Evolutionary conservation across 108 stramenopile genomes (phyloP).

Genomic region (Thalassiosira profunda): DNA sequence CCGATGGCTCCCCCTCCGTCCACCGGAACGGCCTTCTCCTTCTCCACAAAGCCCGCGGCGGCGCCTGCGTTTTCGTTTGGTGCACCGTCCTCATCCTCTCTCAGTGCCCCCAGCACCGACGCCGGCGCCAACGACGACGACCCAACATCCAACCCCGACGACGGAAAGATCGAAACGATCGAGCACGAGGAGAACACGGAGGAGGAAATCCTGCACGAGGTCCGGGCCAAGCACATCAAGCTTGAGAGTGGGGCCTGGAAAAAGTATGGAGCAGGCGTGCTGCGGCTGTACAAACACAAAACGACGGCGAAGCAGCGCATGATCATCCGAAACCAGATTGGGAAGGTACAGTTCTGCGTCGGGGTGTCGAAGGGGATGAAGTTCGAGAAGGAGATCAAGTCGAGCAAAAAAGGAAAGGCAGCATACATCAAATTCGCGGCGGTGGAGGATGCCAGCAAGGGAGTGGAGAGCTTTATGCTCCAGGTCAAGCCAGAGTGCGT

Average conservation of each 20-base stretch:
- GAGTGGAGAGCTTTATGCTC: conserved; percentile 24
- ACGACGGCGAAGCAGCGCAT: conserved; percentile 31
- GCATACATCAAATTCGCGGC: conserved; percentile 12
- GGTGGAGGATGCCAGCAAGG: conserved; percentile 21
- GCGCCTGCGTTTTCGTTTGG: conserved; percentile 32
- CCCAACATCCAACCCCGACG: conserved; percentile 47
- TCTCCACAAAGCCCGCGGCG: not conserved
- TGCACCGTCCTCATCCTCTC: conserved; percentile 10
- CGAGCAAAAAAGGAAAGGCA: conserved; percentile 10
- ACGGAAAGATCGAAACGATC: conserved; percentile 33
- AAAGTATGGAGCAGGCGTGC: conserved; percentile 26
- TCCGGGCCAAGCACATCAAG: conserved; percentile 39
- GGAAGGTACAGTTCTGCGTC: conserved; percentile 44
- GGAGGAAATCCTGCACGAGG: conserved; percentile 32
- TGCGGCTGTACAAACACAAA: conserved; percentile 42
- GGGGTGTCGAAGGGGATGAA: conserved; percentile 23
- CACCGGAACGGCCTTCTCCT: conserved; percentile 34
- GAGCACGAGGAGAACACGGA: conserved; percentile 35
- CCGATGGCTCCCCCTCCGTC: not conserved
- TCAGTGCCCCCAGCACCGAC: not conserved
- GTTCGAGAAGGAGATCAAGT: conserved; percentile 13
- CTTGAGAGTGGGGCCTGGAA: conserved; percentile 24
- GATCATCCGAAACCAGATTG: conserved; percentile 37
- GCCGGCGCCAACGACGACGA: conserved; percentile 25
- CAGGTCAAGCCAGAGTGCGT: conserved; percentile 11